Base-by-base conservation (phyloP, 2,329 filamentous ascomycete species). In the Teratosphaeria epicoccoides region DNA sequence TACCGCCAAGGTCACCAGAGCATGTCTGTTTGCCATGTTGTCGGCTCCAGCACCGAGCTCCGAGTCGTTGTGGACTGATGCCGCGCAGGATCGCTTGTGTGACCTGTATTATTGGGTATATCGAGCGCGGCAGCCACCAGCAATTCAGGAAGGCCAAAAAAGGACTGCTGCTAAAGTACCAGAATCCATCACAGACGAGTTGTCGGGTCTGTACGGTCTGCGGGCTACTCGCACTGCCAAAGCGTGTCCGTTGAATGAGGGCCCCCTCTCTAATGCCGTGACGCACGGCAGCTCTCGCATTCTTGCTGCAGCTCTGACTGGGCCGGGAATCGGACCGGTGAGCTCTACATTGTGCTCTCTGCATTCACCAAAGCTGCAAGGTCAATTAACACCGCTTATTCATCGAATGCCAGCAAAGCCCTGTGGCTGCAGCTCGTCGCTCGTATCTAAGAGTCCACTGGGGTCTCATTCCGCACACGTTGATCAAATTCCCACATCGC, bases 1-100 rank as follows among this genome's bases (percentile, higher is more conserved):
- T 59, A 71, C 68, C 60, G 76, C 73, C 56, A 72, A 63, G 49
- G 64, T 62, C 52, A 69, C 61, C 57, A 75, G 55, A 23, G 49
- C 48, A 40, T 51, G 55, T 14, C 25, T 11, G n/a, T 46, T 9
- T 40, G 33, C 17, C 33, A 40, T 40, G n/a, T 40, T 17, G n/a
- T 40, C 33, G 33, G 5, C 5, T 9, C 17, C 33, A 6, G 33
- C 2, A 40, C n/a, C 14, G 33, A 40, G 33, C 33, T 40, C 10
- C n/a, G 33, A 7, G n/a, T 40, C 33, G 14, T 17, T 1, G 29
- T 14, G 29, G 17, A n/a, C 10, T 14, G 17, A 11, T 37, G 29
- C 14, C 11, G 33, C n/a, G 14, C 33, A 40, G 33, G 33, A 40
- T n/a, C 14, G 33, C n/a, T n/a, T 20, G 33, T 14, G 14, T 20